These are phyloP conservation scores for Lagenidium giganteum DNA, from an alignment of 352 stramenopile species.

Conservation along the genomic window DNA sequence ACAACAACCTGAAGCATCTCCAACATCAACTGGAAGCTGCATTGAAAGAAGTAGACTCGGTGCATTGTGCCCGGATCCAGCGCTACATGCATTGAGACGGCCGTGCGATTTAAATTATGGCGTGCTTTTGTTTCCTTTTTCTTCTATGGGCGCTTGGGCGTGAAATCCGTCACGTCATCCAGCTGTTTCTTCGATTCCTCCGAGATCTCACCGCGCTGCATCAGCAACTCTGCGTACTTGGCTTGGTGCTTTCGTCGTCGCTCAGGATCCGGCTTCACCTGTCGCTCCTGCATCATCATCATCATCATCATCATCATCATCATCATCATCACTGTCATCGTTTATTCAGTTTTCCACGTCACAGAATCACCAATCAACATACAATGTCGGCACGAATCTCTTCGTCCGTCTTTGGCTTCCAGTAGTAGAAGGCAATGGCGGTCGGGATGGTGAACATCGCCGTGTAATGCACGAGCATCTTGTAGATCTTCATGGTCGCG, in stretches of 20 bases:
- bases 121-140: too few relatives aligned
- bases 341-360: constrained; percentile 4
- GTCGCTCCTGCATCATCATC: constrained; percentile 39
- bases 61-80: constrained; percentile 69
- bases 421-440: constrained; percentile 58
- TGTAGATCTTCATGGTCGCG: constrained; percentile 64
- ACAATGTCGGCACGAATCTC: constrained; percentile 76
- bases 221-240: constrained; percentile 73
- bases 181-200: constrained; percentile 68
- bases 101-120: constrained; percentile 10
- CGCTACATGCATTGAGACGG: constrained; percentile 54
- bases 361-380: constrained; percentile 17
- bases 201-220: constrained; percentile 41
- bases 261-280: constrained; percentile 57
- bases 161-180: constrained; percentile 74
- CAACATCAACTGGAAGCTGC: constrained; percentile 60
- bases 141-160: constrained; percentile 7
- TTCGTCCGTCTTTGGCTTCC: constrained; percentile 66
- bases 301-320: neutral
- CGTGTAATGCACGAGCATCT: constrained; percentile 80
- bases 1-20: constrained; percentile 53
- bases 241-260: constrained; percentile 55
- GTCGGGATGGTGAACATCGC: constrained; percentile 71
- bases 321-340: neutral
- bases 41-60: constrained; percentile 62